Conservation (phyloP, 1,284 basidiomycete species). For the Kalmanozyma brasiliensis region DNA sequence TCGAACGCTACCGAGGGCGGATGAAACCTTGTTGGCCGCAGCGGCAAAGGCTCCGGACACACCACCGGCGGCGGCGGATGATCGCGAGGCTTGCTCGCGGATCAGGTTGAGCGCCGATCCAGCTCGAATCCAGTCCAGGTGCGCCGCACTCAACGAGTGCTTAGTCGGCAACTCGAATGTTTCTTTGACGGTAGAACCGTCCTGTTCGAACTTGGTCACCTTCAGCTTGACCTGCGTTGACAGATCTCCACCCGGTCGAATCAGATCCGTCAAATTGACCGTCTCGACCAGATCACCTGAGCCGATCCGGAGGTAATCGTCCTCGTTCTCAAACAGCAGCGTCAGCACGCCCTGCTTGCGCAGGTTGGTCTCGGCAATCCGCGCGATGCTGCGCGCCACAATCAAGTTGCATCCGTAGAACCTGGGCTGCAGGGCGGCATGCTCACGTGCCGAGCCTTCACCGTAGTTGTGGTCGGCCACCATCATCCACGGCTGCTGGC, state of each 20-base stretch:
- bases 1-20: constrained; percentile 36
- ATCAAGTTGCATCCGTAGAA: constrained; percentile 79
- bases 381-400: constrained; percentile 71
- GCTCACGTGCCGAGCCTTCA: constrained; percentile 97
- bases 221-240: constrained; percentile 58
- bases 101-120: constrained; percentile 67
- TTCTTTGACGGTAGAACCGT: constrained; percentile 58
- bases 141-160: constrained; percentile 60
- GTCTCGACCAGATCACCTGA: constrained; percentile 65
- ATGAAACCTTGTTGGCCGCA: constrained; percentile 31
- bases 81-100: constrained; percentile 54
- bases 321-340: constrained; percentile 65
- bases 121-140: constrained; percentile 66
- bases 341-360: constrained; percentile 67
- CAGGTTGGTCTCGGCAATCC: constrained; percentile 76
- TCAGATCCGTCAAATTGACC: constrained; percentile 59
- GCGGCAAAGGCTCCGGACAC: constrained; percentile 35
- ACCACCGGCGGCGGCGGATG: constrained; percentile 10
- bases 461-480: constrained; percentile 90
- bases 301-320: constrained; percentile 60
- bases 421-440: constrained; percentile 94
- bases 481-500: constrained; percentile 79
- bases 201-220: constrained; percentile 62
- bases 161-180: constrained; percentile 62
- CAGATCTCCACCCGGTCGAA: constrained; percentile 57